phyloP scores from a whole-genome alignment of 2,329 filamentous ascomycete genomes.

The Curvularia spicifera region DNA sequence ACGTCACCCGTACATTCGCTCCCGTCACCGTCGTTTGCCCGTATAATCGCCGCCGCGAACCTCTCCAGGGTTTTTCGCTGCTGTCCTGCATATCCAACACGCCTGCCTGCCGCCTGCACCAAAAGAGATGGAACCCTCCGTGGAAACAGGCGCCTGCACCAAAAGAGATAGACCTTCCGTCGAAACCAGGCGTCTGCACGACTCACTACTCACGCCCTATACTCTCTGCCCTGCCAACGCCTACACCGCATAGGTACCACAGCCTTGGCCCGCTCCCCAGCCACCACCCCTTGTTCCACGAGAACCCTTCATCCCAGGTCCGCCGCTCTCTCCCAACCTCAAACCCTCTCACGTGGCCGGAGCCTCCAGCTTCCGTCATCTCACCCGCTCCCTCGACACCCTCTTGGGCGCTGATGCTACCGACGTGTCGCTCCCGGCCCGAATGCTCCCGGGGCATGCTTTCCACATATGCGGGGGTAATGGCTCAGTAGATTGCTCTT shows the following conservation, averaged over 20 bases:
- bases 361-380: constrained; percentile 50
- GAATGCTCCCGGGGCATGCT: constrained; percentile 10
- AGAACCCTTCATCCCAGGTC: constrained; percentile 1
- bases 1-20: neutral
- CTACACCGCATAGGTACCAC: constrained; percentile 27
- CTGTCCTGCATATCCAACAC: neutral
- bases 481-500: neutral
- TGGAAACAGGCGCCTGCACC: too few relatives aligned
- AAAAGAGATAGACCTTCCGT: too few relatives aligned
- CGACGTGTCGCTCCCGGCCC: constrained; percentile 8
- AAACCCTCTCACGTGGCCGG: constrained; percentile 49
- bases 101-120: neutral
- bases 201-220: neutral
- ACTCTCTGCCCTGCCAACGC: constrained; percentile 8
- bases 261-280: neutral
- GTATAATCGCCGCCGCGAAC: constrained; percentile 2
- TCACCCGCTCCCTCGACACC: constrained; percentile 2
- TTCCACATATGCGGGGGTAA: constrained; percentile 5
- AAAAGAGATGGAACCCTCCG: constrained; percentile 4
- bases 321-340: neutral
- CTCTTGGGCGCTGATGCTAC: constrained; percentile 14
- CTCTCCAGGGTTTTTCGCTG: constrained; percentile 8
- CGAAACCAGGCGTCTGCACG: too few relatives aligned
- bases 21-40: neutral
- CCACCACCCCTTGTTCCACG: neutral